These are phyloP conservation scores for Mariannaea elegans DNA, from an alignment of 2,329 filamentous ascomycete genomes.

Conservation along the genomic window DNA sequence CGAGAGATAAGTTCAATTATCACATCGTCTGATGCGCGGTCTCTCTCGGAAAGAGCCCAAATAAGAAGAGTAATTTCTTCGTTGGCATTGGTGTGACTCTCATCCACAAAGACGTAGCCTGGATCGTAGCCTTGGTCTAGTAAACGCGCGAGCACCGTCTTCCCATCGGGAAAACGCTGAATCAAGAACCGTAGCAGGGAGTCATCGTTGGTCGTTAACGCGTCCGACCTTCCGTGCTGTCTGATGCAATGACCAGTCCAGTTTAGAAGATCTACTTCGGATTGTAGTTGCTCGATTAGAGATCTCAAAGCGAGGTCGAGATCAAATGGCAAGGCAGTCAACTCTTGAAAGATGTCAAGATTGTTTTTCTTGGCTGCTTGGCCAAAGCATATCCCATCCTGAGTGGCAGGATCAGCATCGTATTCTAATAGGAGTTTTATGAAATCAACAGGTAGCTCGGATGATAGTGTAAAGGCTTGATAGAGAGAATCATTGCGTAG, in stretches of 20 bases:
- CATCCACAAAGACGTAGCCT: neutral
- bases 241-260: neutral
- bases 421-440: neutral
- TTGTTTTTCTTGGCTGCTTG: neutral
- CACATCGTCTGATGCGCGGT: neutral
- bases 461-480: neutral
- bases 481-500: neutral
- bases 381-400: neutral
- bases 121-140: neutral
- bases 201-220: neutral
- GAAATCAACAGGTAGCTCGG: neutral
- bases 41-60: neutral
- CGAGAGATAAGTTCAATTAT: neutral
- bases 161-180: neutral
- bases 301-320: neutral
- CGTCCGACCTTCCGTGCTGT: neutral
- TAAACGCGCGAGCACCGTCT: neutral
- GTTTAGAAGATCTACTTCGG: neutral
- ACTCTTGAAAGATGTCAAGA: neutral
- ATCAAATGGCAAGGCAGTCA: neutral
- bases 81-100: neutral
- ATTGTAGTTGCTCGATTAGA: neutral
- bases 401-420: neutral
- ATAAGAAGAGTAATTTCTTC: neutral
- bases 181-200: neutral